A percentile compares a stretch with the other conserved stretches of the same genome.
These are phyloP conservation scores for Euphrasia confusa DNA, from an alignment of 257 asterid species.

Conservation along the genomic window DNA sequence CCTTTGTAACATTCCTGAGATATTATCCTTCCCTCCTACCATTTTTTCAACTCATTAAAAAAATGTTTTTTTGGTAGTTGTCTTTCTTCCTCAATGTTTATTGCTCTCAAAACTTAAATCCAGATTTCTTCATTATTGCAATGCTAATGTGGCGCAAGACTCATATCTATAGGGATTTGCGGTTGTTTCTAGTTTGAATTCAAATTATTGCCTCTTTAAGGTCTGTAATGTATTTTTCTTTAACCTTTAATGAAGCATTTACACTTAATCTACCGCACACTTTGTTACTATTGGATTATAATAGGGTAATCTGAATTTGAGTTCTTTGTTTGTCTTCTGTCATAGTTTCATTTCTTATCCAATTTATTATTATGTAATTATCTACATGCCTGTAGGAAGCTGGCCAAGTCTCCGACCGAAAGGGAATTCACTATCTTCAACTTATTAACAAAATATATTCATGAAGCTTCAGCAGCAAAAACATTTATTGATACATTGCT, in stretches of 20 bases:
- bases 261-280: neutral
- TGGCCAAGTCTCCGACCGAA: conserved; percentile 51
- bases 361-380: neutral
- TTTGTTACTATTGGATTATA: conserved; percentile 4
- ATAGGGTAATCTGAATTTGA: conserved; percentile 8
- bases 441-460: conserved; percentile 57
- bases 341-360: neutral
- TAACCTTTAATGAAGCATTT: neutral
- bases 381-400: conserved; percentile 36
- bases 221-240: conserved; percentile 2
- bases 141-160: conserved; percentile 1
- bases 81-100: neutral
- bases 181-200: conserved; percentile 6
- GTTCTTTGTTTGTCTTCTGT: conserved; percentile 6
- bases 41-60: neutral
- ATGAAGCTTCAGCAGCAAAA: conserved; percentile 59
- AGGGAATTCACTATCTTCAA: conserved; percentile 64
- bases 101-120: too few relatives aligned
- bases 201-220: neutral
- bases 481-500: conserved; percentile 72
- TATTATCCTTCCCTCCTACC: neutral
- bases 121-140: too few relatives aligned
- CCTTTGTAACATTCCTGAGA: neutral
- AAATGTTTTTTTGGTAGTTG: neutral
- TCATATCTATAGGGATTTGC: neutral